Conservation (phyloP, 140 eudicot species). For the Senecio squalidus region DNA sequence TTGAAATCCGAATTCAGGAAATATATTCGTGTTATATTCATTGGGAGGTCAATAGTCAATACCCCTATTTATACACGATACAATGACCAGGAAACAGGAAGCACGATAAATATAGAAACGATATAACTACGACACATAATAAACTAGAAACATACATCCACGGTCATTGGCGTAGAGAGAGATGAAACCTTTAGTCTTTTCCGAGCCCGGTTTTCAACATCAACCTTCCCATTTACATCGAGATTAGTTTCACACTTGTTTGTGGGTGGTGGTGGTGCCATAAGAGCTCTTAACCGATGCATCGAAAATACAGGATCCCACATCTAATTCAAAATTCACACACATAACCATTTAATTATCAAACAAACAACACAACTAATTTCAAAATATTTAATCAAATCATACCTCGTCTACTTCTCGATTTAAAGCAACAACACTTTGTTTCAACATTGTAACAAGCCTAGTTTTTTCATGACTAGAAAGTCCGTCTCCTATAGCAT, state of each 20-base stretch:
- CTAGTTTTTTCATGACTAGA: constrained; percentile 42
- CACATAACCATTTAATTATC: neutral
- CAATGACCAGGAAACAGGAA: too few relatives aligned
- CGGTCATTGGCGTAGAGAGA: too few relatives aligned
- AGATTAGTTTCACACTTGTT: constrained; percentile 8
- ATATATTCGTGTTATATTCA: too few relatives aligned
- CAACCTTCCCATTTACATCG: constrained; percentile 8
- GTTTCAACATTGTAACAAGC: constrained; percentile 42
- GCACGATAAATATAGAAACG: neutral
- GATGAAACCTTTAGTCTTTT: constrained; percentile 30
- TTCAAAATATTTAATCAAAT: neutral
- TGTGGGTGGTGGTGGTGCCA: constrained; percentile 29
- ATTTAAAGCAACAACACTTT: constrained; percentile 44
- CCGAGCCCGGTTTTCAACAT: constrained; percentile 20
- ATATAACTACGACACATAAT: too few relatives aligned
- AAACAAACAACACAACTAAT: neutral
- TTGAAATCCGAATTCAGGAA: too few relatives aligned
- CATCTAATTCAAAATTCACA: constrained; percentile 20
- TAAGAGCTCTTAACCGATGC: constrained; percentile 26
- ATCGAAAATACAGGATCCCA: constrained; percentile 36
- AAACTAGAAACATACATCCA: too few relatives aligned
- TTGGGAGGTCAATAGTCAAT: too few relatives aligned
- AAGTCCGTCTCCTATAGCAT: constrained; percentile 43
- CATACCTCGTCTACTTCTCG: constrained; percentile 76
- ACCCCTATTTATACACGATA: too few relatives aligned